Percentiles rank a stretch among this genome's conserved stretches.
Evolutionary conservation across 208 protist genomes (phyloP).

Genomic region (Porcisia deanei): DNA sequence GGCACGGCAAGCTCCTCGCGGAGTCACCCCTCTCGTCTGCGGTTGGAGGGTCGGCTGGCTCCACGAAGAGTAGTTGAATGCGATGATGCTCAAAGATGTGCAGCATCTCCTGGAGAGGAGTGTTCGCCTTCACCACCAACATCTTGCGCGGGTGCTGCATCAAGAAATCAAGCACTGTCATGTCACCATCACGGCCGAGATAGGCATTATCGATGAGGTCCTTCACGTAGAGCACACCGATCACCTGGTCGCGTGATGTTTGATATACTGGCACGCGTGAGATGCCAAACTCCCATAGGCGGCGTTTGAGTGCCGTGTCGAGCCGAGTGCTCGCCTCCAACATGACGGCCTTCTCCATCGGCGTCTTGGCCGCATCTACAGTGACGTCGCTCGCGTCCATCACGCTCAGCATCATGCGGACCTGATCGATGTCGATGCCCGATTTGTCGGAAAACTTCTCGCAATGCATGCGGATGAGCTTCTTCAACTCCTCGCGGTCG

Average conservation of each 20-base stretch:
- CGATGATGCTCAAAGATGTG: constrained; percentile 52
- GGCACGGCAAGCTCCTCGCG: background rate
- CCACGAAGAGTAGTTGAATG: constrained; percentile 73
- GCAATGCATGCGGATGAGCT: constrained; percentile 73
- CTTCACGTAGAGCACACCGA: constrained; percentile 79
- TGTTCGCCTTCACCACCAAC: constrained; percentile 41
- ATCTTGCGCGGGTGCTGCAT: constrained; percentile 56
- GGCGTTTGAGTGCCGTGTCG: constrained; percentile 44
- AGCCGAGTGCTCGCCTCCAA: constrained; percentile 37
- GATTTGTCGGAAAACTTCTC: constrained; percentile 73
- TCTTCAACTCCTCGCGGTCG: constrained; percentile 78
- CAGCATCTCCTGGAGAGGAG: constrained; percentile 58
- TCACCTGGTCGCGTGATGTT: constrained; percentile 37
- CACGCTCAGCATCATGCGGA: constrained; percentile 76
- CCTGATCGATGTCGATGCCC: constrained; percentile 67
- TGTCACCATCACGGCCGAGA: constrained; percentile 28
- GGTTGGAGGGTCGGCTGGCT: background rate
- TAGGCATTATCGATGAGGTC: constrained; percentile 57
- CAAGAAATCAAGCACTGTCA: constrained; percentile 64
- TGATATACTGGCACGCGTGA: constrained; percentile 76
- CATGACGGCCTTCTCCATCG: constrained; percentile 59
- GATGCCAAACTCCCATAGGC: constrained; percentile 72
- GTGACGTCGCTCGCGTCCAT: constrained; percentile 71
- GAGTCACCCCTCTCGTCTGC: background rate
- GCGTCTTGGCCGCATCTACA: constrained; percentile 53